phyloP scores from a whole-genome alignment of 108 stramenopile genomes.

The Nannochloropsis salina region DNA sequence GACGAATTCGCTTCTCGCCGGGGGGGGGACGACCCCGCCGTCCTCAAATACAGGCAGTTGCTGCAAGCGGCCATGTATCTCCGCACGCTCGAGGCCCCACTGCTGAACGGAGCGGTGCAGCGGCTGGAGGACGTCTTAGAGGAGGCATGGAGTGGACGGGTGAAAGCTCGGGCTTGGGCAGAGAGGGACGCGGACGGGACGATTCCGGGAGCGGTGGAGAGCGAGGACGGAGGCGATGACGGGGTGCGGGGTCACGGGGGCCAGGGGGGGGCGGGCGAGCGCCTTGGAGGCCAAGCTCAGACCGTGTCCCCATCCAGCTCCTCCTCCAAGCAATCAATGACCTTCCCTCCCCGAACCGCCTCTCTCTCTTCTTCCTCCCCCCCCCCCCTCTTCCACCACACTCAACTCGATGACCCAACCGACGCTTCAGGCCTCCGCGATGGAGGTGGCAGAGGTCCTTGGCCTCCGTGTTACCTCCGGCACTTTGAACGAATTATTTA shows the following conservation, averaged over 20 bases:
- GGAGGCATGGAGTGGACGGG: neutral
- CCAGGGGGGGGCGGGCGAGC: too few species aligned
- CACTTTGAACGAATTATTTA: neutral
- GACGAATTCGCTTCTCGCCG: neutral
- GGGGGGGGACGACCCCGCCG: constrained; percentile 5
- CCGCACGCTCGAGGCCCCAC: neutral
- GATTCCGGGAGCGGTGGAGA: too few species aligned
- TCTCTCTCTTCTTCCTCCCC: too few species aligned
- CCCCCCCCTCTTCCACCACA: too few species aligned
- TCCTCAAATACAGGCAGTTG: neutral
- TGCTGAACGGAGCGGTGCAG: neutral
- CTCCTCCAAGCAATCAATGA: too few species aligned
- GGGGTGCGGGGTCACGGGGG: too few species aligned
- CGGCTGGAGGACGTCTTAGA: neutral
- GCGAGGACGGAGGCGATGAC: too few species aligned
- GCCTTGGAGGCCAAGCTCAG: too few species aligned
- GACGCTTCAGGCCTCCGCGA: neutral
- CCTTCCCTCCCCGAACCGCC: too few species aligned
- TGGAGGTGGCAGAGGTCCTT: neutral
- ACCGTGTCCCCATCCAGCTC: too few species aligned
- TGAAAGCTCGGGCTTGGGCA: neutral
- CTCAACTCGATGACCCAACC: too few species aligned
- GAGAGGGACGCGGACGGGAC: too few species aligned
- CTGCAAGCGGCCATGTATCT: neutral
- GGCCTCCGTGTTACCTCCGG: neutral